Percentiles rank a stretch among this genome's conserved stretches.
Conservation (phyloP, 441 rosid species). For the Brassica balearica region DNA sequence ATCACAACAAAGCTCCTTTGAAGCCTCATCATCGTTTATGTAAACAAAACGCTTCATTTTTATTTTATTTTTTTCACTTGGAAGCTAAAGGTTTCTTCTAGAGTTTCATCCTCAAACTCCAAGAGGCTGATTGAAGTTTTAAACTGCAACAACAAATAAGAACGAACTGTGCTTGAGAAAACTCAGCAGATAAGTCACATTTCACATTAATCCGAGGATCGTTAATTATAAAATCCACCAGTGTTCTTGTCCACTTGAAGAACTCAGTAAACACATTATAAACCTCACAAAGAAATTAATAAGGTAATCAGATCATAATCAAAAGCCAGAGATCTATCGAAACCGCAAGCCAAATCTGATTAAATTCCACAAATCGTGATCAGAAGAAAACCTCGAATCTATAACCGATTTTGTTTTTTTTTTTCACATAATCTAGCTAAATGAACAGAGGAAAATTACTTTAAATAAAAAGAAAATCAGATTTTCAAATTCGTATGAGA, state of each 20-base stretch:
- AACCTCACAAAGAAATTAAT: slow-evolving; percentile 26
- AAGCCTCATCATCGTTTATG: slow-evolving; percentile 81
- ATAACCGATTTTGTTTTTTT: neutral
- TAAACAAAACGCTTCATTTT: slow-evolving; percentile 91
- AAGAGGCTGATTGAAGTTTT: slow-evolving; percentile 15
- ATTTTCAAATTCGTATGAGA: neutral
- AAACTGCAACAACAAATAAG: slow-evolving; percentile 37
- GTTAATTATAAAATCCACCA: neutral
- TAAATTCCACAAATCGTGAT: neutral
- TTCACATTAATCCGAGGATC: slow-evolving; percentile 15
- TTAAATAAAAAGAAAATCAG: neutral
- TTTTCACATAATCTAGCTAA: neutral
- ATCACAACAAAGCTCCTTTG: slow-evolving; percentile 73
- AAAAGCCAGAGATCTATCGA: slow-evolving; percentile 17
- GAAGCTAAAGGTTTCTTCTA: slow-evolving; percentile 33
- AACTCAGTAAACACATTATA: slow-evolving; percentile 10
- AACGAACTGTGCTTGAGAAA: neutral
- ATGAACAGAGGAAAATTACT: neutral
- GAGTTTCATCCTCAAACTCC: slow-evolving; percentile 42
- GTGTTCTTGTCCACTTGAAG: slow-evolving; percentile 1
- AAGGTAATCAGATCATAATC: neutral
- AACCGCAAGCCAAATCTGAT: slow-evolving; percentile 13
- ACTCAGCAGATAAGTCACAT: slow-evolving; percentile 21
- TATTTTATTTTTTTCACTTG: neutral
- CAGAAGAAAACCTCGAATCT: neutral